phyloP scores from a whole-genome alignment of 345 rosid genomes.

The Gossypium australe region DNA sequence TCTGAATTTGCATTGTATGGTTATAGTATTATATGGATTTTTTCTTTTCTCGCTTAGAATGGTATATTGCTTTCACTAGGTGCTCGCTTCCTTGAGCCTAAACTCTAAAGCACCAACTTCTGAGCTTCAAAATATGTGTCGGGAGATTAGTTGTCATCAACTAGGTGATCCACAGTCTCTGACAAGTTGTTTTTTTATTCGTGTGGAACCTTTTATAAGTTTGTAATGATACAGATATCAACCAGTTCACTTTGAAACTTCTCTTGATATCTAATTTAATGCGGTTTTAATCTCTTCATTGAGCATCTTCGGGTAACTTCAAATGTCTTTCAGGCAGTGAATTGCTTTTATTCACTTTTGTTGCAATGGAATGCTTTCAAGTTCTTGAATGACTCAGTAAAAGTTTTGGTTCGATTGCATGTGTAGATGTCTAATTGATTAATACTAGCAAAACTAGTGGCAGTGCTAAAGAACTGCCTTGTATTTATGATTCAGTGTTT shows the following conservation, averaged over 20 bases:
- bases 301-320: background rate
- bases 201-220: background rate
- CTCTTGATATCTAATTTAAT: background rate
- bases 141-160: conserved; percentile 33
- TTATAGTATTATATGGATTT: background rate
- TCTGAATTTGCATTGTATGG: conserved; percentile 32
- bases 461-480: background rate
- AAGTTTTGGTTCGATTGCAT: background rate
- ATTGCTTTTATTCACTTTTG: background rate
- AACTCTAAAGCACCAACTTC: background rate
- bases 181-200: background rate
- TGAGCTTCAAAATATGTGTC: conserved; percentile 3
- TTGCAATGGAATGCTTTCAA: background rate
- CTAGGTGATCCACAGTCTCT: conserved; percentile 38
- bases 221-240: background rate
- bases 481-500: background rate
- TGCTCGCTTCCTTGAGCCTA: background rate
- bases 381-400: background rate
- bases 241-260: background rate
- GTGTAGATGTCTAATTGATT: no score
- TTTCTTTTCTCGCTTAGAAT: background rate
- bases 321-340: background rate
- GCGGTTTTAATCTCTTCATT: background rate
- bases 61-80: background rate
- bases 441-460: background rate